These are phyloP conservation scores for Coffea eugenioides DNA, from an alignment of 257 asterid species.

Conservation along the genomic window DNA sequence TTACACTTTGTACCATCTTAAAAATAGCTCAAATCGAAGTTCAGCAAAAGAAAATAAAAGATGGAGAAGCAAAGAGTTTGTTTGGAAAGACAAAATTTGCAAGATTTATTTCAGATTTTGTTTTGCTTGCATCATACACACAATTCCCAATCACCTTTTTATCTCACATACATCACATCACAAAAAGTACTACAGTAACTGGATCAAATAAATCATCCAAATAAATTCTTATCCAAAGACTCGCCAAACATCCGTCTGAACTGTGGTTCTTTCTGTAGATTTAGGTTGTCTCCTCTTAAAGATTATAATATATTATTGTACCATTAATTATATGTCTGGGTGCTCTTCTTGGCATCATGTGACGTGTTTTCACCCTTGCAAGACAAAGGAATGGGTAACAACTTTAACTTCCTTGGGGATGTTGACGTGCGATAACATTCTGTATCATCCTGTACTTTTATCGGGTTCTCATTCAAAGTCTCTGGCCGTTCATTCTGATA, in stretches of 20 bases:
- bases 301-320: not conserved
- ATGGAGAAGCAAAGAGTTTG: not conserved
- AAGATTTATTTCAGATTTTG: too few relatives aligned
- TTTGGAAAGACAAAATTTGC: too few relatives aligned
- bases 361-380: not conserved
- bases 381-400: not conserved
- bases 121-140: too few relatives aligned
- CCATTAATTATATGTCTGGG: not conserved
- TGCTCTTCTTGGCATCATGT: too few relatives aligned
- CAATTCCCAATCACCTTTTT: too few relatives aligned
- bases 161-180: too few relatives aligned
- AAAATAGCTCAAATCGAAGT: not conserved
- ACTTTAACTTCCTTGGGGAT: not conserved
- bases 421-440: not conserved
- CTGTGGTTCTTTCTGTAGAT: not conserved
- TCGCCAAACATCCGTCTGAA: not conserved
- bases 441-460: not conserved
- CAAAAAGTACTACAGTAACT: too few relatives aligned
- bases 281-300: not conserved
- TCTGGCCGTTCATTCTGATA: not conserved
- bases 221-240: too few relatives aligned
- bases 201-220: too few relatives aligned
- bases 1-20: not conserved
- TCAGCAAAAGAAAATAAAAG: not conserved
- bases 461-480: not conserved